Evolutionary conservation across 176 grass and related monocot genomes (phyloP), one percentile per base, ranked within the genome.

Genomic region (Aegilops sharonensis): DNA sequence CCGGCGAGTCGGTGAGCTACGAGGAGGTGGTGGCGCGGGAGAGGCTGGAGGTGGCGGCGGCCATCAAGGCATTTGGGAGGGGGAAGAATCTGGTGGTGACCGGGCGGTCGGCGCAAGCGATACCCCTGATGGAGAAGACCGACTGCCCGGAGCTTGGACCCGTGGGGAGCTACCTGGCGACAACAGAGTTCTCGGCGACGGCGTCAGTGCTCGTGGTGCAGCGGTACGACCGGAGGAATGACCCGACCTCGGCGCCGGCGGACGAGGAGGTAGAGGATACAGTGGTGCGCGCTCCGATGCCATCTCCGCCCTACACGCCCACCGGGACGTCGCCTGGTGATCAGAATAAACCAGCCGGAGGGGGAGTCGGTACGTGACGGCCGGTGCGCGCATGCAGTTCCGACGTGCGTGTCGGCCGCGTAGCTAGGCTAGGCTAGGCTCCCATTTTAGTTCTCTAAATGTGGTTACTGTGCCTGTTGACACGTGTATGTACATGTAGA

Each of bases 121-220:
- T 48, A 48, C 9, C 87, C 15, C 66, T 94, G 6, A 52, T 85
- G 25, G 92, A 91, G 42, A 91, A 68, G 81, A 89, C 37, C 27
- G 77, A 91, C 70, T 94, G 92, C 66, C 87, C 86, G 32, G 89
- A 94, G 81, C 68, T 91, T 0, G 92, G 89, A 0, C 87, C 70
- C 25, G 84, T 94, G 6, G 92, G 87, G 63, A 78, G 80, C 80
- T 87, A 82, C 78, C 77, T 94, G 86, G 89, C 84, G 14, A 87
- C 92, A 69, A 9, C 87, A 24, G 89, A 91, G 23, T 94, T 94
- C 84, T 89, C 89, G 29, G 61, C 84, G 43, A 89, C 69, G 20
- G 84, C 87, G 1, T 94, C 92, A 1, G 89, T 89, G 62, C 66
- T 94, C 2, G 84, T 94, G 13, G 85, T 94, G 63, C 92, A 91